A percentile compares a stretch with the other conserved stretches of the same genome.
These are phyloP conservation scores for Fomitopsis betulina DNA, from an alignment of 1,284 basidiomycete species.

Conservation along the genomic window DNA sequence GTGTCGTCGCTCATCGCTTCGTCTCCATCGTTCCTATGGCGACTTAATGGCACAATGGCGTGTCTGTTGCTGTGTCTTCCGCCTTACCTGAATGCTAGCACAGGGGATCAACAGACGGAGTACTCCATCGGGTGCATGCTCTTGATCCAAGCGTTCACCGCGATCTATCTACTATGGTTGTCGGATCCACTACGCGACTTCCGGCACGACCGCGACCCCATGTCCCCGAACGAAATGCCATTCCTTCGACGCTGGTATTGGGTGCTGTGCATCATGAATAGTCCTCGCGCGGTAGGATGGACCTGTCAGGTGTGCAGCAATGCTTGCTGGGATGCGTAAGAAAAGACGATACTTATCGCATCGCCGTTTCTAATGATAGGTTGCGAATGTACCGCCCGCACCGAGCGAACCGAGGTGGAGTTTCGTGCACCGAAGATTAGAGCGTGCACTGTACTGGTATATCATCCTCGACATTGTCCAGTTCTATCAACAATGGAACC, in stretches of 20 bases:
- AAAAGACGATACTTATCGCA: no score
- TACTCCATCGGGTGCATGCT: slow-evolving; percentile 3
- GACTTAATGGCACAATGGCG: neutral
- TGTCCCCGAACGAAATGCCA: neutral
- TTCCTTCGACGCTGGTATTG: neutral
- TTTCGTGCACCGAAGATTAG: neutral
- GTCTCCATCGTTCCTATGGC: neutral
- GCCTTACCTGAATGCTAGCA: neutral
- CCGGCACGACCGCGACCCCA: slow-evolving; percentile 3
- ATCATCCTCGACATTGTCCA: slow-evolving; percentile 10
- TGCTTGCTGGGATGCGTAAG: no score
- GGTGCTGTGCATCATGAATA: slow-evolving; percentile 3
- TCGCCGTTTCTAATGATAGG: neutral
- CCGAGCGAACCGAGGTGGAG: neutral
- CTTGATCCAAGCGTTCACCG: neutral
- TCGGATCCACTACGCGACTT: slow-evolving; percentile 4
- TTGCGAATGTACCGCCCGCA: neutral
- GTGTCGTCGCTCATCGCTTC: neutral
- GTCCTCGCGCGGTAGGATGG: slow-evolving; percentile 5
- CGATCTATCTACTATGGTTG: slow-evolving; percentile 4
- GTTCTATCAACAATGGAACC: slow-evolving; percentile 5
- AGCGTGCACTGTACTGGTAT: slow-evolving; percentile 1
- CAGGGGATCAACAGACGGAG: neutral
- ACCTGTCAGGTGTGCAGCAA: slow-evolving; percentile 1
- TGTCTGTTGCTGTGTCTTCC: neutral